Evolutionary conservation across 768 basidiomycete genomes (phyloP).

Genomic region (Lactarius sanguifluus): DNA sequence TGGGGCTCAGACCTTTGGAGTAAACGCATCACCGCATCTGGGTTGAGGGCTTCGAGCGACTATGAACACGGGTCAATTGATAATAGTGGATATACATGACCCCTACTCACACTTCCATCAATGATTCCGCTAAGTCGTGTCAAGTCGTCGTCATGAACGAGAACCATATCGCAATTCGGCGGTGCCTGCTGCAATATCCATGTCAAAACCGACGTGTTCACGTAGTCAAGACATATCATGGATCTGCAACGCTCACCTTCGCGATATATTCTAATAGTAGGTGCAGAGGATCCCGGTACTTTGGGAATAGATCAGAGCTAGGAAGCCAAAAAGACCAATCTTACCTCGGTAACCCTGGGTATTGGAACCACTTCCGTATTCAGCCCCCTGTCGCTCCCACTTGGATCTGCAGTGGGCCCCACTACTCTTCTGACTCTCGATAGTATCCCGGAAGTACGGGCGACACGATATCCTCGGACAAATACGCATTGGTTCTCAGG

Average conservation of each 20-base stretch:
- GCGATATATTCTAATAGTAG: neutral
- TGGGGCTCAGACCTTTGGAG: neutral
- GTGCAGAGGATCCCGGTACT: neutral
- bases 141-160: neutral
- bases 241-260: neutral
- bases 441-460: neutral
- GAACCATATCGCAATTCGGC: neutral
- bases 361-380: neutral
- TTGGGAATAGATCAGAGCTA: neutral
- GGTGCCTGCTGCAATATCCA: neutral
- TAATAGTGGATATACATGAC: neutral
- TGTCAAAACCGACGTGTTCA: neutral
- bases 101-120: neutral
- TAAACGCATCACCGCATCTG: neutral
- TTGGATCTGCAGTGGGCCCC: neutral
- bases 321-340: neutral
- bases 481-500: neutral
- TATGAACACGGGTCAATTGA: neutral
- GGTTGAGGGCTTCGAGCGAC: neutral
- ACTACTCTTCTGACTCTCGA: neutral
- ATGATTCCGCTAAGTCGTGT: slow-evolving; percentile 1
- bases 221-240: no score
- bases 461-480: neutral
- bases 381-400: neutral
- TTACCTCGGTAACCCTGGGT: neutral